These are phyloP conservation scores for Guadua angustifolia DNA, from an alignment of 176 grass and related monocot genomes.

Conservation along the genomic window DNA sequence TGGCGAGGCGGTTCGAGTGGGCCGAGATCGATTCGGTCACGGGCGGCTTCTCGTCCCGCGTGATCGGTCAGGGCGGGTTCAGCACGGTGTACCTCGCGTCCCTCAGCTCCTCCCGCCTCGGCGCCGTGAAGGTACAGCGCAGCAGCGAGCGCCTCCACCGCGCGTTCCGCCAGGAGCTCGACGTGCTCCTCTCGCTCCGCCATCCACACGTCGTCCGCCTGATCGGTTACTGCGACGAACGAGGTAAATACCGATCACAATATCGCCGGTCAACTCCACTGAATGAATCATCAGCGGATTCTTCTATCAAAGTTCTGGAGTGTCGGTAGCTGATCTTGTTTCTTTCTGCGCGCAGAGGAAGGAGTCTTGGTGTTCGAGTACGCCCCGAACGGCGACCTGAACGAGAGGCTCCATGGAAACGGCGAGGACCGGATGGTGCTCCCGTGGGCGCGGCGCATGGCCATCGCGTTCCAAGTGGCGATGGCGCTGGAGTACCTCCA, in stretches of 20 bases:
- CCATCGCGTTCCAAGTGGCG: slow-evolving; percentile 64
- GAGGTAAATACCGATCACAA: slow-evolving; percentile 6
- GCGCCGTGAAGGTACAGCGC: slow-evolving; percentile 70
- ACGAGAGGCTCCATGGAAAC: slow-evolving; percentile 51
- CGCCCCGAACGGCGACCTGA: slow-evolving; percentile 64
- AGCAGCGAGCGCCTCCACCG: slow-evolving; percentile 70
- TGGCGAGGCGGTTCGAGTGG: slow-evolving; percentile 46
- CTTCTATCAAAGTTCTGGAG: not conserved
- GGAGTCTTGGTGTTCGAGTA: slow-evolving; percentile 70
- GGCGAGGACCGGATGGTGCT: slow-evolving; percentile 13
- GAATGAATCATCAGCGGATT: not conserved
- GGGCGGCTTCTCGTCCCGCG: slow-evolving; percentile 60
- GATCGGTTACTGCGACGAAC: slow-evolving; percentile 70
- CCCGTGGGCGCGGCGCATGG: slow-evolving; percentile 68
- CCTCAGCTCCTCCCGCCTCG: slow-evolving; percentile 56
- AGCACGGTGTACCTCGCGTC: slow-evolving; percentile 75
- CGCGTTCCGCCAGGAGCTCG: slow-evolving; percentile 65
- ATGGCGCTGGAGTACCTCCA: slow-evolving; percentile 86
- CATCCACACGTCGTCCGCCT: slow-evolving; percentile 74
- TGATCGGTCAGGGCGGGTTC: slow-evolving; percentile 80
- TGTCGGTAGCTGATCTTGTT: slow-evolving; percentile 16
- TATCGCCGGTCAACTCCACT: not conserved
- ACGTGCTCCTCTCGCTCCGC: slow-evolving; percentile 53
- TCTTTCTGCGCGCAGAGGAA: slow-evolving; percentile 47
- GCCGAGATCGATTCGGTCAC: slow-evolving; percentile 62